These are phyloP conservation scores for Candida tropicalis DNA, from an alignment of 1,139 yeast genomes.

Conservation along the genomic window DNA sequence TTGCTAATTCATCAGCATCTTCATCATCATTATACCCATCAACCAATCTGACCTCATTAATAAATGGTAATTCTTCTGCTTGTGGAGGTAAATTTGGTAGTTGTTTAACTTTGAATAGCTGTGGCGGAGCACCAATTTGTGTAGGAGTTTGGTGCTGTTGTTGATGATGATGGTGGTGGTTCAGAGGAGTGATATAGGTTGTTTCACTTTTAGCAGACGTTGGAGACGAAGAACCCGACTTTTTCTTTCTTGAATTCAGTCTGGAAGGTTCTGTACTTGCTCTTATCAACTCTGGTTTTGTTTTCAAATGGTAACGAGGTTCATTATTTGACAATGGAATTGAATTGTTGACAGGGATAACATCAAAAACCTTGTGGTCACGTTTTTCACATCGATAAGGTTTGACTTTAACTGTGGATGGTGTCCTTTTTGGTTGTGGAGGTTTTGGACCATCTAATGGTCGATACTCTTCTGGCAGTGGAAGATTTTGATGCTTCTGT, in stretches of 20 bases:
- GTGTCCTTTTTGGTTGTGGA: conserved; percentile 11
- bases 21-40: conserved; percentile 15
- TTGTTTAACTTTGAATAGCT: conserved; percentile 8
- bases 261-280: conserved; percentile 15
- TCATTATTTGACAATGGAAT: conserved; percentile 3
- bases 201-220: conserved; percentile 4
- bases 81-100: conserved; percentile 20
- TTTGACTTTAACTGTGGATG: conserved; percentile 16
- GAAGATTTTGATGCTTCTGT: background rate
- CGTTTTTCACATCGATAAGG: conserved; percentile 16
- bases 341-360: background rate
- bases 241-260: conserved; percentile 7
- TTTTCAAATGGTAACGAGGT: background rate
- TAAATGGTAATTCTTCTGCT: conserved; percentile 40
- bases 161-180: background rate
- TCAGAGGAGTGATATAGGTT: background rate
- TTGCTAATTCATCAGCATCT: background rate
- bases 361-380: background rate
- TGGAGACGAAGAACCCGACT: conserved; percentile 4
- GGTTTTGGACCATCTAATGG: conserved; percentile 8
- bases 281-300: conserved; percentile 12
- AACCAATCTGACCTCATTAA: conserved; percentile 37
- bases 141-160: background rate
- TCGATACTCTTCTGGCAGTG: conserved; percentile 2
- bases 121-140: conserved; percentile 4